These are phyloP conservation scores for Eruca vesicaria DNA, from an alignment of 441 rosid genomes.

Conservation along the genomic window DNA sequence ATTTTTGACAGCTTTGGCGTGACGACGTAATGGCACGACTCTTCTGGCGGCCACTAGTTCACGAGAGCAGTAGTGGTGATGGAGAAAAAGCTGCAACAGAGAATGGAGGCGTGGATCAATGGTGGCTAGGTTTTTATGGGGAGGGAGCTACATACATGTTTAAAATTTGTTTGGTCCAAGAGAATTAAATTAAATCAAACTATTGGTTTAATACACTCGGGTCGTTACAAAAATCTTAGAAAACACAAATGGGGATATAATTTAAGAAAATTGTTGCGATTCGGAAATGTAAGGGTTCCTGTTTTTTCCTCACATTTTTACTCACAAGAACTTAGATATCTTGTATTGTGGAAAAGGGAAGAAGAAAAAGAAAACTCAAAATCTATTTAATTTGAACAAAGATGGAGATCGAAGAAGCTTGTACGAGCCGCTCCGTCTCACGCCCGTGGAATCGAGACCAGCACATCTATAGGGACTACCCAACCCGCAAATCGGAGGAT, in stretches of 20 bases:
- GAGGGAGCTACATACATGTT: no score
- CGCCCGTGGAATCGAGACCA: neutral
- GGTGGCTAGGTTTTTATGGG: no score
- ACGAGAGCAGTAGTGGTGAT: no score
- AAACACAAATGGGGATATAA: neutral
- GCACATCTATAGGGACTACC: constrained; percentile 33
- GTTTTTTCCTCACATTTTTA: neutral
- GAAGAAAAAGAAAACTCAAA: constrained; percentile 1
- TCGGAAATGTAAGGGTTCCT: neutral
- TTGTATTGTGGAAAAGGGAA: neutral
- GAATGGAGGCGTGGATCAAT: no score
- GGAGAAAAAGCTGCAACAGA: no score
- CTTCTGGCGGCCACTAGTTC: no score
- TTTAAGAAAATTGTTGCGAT: constrained; percentile 6
- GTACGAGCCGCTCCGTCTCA: constrained; percentile 35
- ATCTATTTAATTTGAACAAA: constrained; percentile 39
- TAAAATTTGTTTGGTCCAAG: no score
- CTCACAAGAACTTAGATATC: constrained; percentile 19
- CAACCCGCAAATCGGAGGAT: constrained; percentile 29
- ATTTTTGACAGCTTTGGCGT: no score
- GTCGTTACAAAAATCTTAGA: no score
- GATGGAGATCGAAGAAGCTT: constrained; percentile 41
- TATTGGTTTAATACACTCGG: no score
- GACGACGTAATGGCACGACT: no score
- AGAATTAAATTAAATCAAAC: no score